These are phyloP conservation scores for Amylostereum areolatum DNA, from an alignment of 1,284 basidiomycete species.

Conservation along the genomic window DNA sequence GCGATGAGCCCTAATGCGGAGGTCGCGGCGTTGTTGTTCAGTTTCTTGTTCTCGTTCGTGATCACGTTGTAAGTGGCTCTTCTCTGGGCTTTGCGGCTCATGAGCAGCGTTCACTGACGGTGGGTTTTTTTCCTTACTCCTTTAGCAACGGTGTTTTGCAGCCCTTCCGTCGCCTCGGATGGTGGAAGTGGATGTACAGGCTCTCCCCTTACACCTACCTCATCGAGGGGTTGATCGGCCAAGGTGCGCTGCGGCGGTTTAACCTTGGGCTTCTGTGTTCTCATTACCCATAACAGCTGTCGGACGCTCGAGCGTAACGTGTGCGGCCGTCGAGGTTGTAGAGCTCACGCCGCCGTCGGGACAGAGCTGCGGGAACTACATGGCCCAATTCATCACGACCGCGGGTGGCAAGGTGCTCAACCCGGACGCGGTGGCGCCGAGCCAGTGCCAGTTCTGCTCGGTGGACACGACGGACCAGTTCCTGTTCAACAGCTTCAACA, in stretches of 20 bases:
- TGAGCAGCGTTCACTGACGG: slow-evolving; percentile 4
- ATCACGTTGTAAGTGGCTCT: slow-evolving; percentile 49
- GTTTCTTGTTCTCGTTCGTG: slow-evolving; percentile 56
- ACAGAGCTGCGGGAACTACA: slow-evolving; percentile 56
- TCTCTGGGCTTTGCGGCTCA: slow-evolving; percentile 1
- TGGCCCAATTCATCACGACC: slow-evolving; percentile 45
- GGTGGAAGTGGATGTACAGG: slow-evolving; percentile 84
- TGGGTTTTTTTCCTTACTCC: slow-evolving; percentile 10
- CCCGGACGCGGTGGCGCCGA: slow-evolving; percentile 35
- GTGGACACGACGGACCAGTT: slow-evolving; percentile 49
- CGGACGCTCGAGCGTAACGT: slow-evolving; percentile 38
- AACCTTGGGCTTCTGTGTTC: not conserved
- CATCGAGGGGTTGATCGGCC: slow-evolving; percentile 50
- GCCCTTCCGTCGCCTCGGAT: slow-evolving; percentile 58
- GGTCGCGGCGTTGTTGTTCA: slow-evolving; percentile 62
- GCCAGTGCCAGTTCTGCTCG: slow-evolving; percentile 52
- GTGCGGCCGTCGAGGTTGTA: slow-evolving; percentile 37
- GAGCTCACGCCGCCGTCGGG: slow-evolving; percentile 52
- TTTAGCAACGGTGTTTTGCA: slow-evolving; percentile 59
- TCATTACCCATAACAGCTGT: slow-evolving; percentile 17
- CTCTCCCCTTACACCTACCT: slow-evolving; percentile 74
- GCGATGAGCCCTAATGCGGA: slow-evolving; percentile 61
- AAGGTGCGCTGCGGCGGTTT: slow-evolving; percentile 25
- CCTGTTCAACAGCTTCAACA: slow-evolving; percentile 46
- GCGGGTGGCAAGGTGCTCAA: slow-evolving; percentile 67